A percentile compares a stretch with the other conserved stretches of the same genome.
Evolutionary conservation across 140 eudicot species (phyloP).

Genomic region (Artemisia princeps): DNA sequence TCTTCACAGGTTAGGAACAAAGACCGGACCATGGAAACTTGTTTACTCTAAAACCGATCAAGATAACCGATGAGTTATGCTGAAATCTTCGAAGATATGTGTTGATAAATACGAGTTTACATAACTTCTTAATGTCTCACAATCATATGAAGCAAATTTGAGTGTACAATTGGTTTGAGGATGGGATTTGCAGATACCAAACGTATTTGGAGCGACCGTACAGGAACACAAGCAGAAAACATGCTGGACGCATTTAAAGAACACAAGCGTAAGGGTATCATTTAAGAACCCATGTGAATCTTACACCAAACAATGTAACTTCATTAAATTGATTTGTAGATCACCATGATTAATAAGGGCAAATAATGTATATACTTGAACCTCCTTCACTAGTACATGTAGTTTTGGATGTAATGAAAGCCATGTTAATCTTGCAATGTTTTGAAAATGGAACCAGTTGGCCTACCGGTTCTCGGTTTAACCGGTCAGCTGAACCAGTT

Average conservation of each 20-base stretch:
- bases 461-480: too few species aligned
- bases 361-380: background rate
- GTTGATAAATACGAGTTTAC: background rate
- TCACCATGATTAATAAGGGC: background rate
- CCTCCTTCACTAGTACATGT: background rate
- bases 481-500: too few species aligned
- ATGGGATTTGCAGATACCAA: constrained; percentile 18
- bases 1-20: constrained; percentile 49
- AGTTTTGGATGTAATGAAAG: background rate
- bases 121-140: too few species aligned
- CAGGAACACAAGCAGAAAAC: constrained; percentile 22
- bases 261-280: constrained; percentile 10
- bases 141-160: constrained; percentile 13
- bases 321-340: background rate
- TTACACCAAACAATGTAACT: background rate
- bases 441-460: too few species aligned
- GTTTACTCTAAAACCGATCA: constrained; percentile 42
- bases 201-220: constrained; percentile 17
- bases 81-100: background rate
- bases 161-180: background rate
- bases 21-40: constrained; percentile 65
- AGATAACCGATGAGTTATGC: constrained; percentile 25
- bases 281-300: constrained; percentile 2
- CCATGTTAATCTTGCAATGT: background rate
- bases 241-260: constrained; percentile 16